Base-by-base conservation (phyloP, 2,329 filamentous ascomycete genomes). In the Harringtonia lauricola region DNA sequence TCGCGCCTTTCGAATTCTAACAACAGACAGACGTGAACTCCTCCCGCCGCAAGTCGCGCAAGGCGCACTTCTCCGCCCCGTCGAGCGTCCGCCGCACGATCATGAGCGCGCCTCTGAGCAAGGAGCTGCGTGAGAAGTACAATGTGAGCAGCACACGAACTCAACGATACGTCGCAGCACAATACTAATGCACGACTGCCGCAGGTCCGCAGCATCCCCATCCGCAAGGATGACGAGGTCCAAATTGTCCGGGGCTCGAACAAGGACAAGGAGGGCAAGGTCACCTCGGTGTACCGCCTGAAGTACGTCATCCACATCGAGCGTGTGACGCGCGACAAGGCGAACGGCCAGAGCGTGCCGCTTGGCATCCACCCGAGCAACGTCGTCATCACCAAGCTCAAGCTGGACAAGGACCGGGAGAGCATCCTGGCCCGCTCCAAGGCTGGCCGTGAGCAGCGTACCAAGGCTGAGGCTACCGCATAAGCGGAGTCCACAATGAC, bases 61-160 rank as follows among this genome's bases (percentile, higher is more conserved):
- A 95, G 79, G 86, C 87, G 67, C 90, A 98, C 80, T 98, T 94
- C 81, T 75, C 78, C 67, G 92, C 92, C 57, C 88, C 89, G 59
- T 95, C 89, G 68, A 88, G 84, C 75, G 79, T 86, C 66, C 89
- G 92, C 71, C 87, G 92, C 67, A 78, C 83, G 61, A 95, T 95
- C 76, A 95, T 98, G 89, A 90, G 84, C 75, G 89, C 92, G 58
- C 85, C 86, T 61, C 79, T 95, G 58, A 85, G 78, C 76, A 94
- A 95, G 79, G 92, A 98, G 76, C 81, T 98, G 66, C 83, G 88
- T 66, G 89, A 95, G 74, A 92, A 98, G 82, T 86, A 98, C 85
- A 94, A 94, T 71, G 92, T 95, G 78, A 57, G 84, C 66, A 2
- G 3, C 10, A 17, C 39, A n/a, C 19, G 3, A 13, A 29, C 28